phyloP scores from a whole-genome alignment of 139 green algal species.

The Haematococcus sp. region DNA sequence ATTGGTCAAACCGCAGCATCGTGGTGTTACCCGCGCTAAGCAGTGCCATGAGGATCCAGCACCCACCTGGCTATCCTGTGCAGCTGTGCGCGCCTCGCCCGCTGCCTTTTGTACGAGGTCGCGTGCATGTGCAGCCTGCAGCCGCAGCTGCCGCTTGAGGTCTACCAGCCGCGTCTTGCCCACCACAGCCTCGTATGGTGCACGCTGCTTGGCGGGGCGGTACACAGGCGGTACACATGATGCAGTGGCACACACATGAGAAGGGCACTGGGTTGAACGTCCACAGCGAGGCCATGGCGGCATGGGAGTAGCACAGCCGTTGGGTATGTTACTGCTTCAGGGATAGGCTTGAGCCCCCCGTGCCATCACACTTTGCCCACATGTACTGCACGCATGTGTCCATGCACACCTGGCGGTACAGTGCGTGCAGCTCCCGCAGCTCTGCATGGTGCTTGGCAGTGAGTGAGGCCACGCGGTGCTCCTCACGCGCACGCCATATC shows the following conservation, averaged over 20 bases:
- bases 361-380: no score
- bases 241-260: neutral
- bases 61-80: neutral
- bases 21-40: no score
- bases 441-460: constrained; percentile 8
- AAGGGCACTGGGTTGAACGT: no score
- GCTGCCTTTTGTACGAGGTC: neutral
- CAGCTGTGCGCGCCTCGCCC: no score
- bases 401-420: constrained; percentile 20
- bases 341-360: no score
- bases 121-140: constrained; percentile 23
- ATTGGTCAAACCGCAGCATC: no score
- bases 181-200: constrained; percentile 26
- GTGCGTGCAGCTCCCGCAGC: constrained; percentile 17
- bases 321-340: no score
- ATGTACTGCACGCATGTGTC: neutral
- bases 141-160: constrained; percentile 24
- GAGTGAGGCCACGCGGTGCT: neutral
- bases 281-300: no score
- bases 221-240: neutral
- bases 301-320: no score
- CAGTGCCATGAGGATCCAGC: no score
- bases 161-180: constrained; percentile 16
- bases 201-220: constrained; percentile 6
- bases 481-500: constrained; percentile 22